phyloP scores from a whole-genome alignment of 2,329 filamentous ascomycete species.

The Calycina marina region DNA sequence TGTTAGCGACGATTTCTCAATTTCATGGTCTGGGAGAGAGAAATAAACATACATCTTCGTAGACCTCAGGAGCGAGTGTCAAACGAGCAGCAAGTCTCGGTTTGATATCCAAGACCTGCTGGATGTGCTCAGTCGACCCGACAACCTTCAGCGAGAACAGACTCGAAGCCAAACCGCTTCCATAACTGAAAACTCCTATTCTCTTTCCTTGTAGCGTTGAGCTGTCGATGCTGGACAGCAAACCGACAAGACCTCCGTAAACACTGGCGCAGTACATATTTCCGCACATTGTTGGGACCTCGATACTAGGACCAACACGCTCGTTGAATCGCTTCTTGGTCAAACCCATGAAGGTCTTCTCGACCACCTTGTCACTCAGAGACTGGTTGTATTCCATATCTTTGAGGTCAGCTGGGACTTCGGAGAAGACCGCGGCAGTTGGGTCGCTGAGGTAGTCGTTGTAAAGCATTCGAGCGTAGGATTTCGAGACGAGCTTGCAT shows the following conservation, averaged over 20 bases:
- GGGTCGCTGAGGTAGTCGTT: constrained; percentile 69
- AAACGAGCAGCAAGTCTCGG: constrained; percentile 51
- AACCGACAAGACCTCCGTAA: constrained; percentile 37
- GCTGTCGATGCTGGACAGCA: constrained; percentile 42
- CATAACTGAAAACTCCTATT: constrained; percentile 49
- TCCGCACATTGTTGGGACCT: constrained; percentile 62
- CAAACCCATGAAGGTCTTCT: constrained; percentile 75
- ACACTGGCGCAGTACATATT: constrained; percentile 51
- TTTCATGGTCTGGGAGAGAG: constrained; percentile 1
- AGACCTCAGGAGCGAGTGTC: constrained; percentile 54
- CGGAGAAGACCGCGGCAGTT: constrained; percentile 50
- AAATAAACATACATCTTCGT: constrained; percentile 47
- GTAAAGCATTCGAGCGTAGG: constrained; percentile 70
- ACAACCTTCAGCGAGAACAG: constrained; percentile 60
- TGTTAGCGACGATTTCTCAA: constrained; percentile 13
- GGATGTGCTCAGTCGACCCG: constrained; percentile 53
- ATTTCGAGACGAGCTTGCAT: constrained; percentile 80
- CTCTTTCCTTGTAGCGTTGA: constrained; percentile 38
- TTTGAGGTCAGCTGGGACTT: constrained; percentile 61
- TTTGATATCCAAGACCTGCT: constrained; percentile 54
- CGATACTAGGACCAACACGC: constrained; percentile 57
- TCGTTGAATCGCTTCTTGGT: constrained; percentile 76
- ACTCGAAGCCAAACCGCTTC: constrained; percentile 55
- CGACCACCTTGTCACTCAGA: constrained; percentile 64
- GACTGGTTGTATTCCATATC: constrained; percentile 71